Evolutionary conservation across 2,329 filamentous ascomycete species (phyloP), one percentile per base, ranked within the genome.

Genomic region (Cladosporium phlei): DNA sequence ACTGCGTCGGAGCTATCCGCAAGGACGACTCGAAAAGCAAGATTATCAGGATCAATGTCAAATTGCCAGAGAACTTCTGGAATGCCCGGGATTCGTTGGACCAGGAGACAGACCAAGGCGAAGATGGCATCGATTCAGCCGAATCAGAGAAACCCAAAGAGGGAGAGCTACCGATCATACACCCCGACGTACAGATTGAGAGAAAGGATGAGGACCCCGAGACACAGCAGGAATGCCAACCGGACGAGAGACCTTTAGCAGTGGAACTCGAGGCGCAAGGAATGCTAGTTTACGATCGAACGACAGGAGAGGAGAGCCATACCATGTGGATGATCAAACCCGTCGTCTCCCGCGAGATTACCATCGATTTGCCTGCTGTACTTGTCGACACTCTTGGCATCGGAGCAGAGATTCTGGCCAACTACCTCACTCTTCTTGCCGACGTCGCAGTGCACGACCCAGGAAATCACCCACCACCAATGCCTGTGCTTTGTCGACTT

Each of bases 291-390:
- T 97, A 95, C 64, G 90, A 97, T 65, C 82, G 86, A 52, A 79
- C 85, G 10, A 87, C 88, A 28, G 89, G 88, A 42, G 85, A 83
- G 47, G 87, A 93, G 64, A 93, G 88, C 61, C 91, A 97, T 75
- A 95, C 88, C 14, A 98, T 98, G 94, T 98, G 93, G 93, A 98
- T 98, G 89, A 81, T 98, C 56, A 86, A 93, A 54, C 93, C 91
- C 2, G 95, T 89, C 68, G 83, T 89, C 30, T 78, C 91, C 5
- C 81, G 89, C 55, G 90, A 97, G 71, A 88, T 98, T 61, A 94
- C 94, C 54, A 97, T 98, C 58, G 93, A 97, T 64, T 79, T 98
- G 5, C 91, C 94, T 12, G 75, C 82, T 48, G 73, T 95, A 21
- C 83, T 98, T 50, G 90, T 97, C 42, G 90, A 97, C 59, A 91